phyloP scores from a whole-genome alignment of 306 rosid species.

The Cucurbita maxima region DNA sequence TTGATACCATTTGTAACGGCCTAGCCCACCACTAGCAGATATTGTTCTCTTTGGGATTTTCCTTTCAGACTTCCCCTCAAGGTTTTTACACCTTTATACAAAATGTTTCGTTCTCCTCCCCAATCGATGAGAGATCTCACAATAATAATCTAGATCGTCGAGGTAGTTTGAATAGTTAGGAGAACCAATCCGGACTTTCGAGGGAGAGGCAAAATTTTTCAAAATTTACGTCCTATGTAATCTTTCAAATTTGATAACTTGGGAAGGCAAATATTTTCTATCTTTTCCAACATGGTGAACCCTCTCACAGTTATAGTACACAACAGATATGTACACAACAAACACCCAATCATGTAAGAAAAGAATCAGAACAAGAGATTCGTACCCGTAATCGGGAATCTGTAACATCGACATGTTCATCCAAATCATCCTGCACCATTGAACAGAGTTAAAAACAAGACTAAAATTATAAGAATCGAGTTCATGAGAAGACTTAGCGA shows the following conservation, averaged over 20 bases:
- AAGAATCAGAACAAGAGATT: constrained; percentile 6
- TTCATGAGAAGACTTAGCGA: not conserved
- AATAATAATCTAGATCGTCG: not conserved
- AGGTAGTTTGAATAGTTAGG: not conserved
- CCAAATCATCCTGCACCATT: constrained; percentile 81
- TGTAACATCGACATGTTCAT: constrained; percentile 73
- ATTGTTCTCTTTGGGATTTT: too few relatives aligned
- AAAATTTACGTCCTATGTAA: not conserved
- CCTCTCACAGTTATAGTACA: not conserved
- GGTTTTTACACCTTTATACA: too few relatives aligned
- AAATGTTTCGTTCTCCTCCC: too few relatives aligned
- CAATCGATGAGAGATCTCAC: too few relatives aligned
- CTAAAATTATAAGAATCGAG: not conserved
- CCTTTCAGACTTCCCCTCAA: too few relatives aligned
- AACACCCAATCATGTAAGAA: not conserved
- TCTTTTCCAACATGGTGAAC: not conserved
- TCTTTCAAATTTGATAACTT: not conserved
- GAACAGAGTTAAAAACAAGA: not conserved
- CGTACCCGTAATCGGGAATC: constrained; percentile 85
- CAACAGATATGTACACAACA: not conserved
- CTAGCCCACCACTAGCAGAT: too few relatives aligned
- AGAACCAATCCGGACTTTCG: not conserved
- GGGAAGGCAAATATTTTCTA: not conserved
- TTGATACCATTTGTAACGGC: too few relatives aligned
- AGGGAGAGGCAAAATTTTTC: not conserved